Evolutionary conservation across 768 basidiomycete genomes (phyloP), one percentile per base, ranked within the genome.

Genomic region (Suillus subluteus): DNA sequence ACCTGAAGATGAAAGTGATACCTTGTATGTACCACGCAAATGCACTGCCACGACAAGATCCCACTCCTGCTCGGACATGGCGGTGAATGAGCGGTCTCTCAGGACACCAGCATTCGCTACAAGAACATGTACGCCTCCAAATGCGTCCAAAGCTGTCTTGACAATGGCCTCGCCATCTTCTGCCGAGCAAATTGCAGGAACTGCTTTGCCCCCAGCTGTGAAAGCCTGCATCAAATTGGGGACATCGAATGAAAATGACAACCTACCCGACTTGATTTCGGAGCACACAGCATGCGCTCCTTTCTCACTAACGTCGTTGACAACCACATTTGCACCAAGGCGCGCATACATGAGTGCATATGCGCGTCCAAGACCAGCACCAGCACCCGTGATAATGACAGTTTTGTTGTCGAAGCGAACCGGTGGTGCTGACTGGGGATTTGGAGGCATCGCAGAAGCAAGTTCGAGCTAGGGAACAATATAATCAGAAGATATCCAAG

Each of bases 321-420:
- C 88, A 55, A 99, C 92, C 40, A 99, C 93, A 72, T 98, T 98
- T 12, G 95, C 97, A n/a, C 98, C 97, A 11, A 96, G 88, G 63
- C 86, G 88, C 32, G 86, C 93, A 74, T 91, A 99, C 92, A 98
- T 93, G 52, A 91, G 84, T 0, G 98, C 93, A 74, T 99, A 98
- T 2, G 88, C 87, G 37, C 98, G 89, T 21, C 98, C 98, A 38
- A 99, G 88, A 62, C 97, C 98, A 35, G 92, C 94, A 50, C 97
- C 97, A 8, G 96, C 94, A 46, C 97, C 98, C 3, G 98, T 99
- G 71, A 99, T 86, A 72, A 99, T 89, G 66, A 92, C 93, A 13
- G 95, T 97, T 81, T 98, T 91, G 18, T 89, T 91, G 67, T 94
- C 91, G 75, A 91, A 99, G 9, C 89, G 87, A 65, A 98, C 88